Evolutionary conservation across 345 rosid genomes (phyloP), one percentile per base, ranked within the genome.

Genomic region (Pugionium dolabratum): DNA sequence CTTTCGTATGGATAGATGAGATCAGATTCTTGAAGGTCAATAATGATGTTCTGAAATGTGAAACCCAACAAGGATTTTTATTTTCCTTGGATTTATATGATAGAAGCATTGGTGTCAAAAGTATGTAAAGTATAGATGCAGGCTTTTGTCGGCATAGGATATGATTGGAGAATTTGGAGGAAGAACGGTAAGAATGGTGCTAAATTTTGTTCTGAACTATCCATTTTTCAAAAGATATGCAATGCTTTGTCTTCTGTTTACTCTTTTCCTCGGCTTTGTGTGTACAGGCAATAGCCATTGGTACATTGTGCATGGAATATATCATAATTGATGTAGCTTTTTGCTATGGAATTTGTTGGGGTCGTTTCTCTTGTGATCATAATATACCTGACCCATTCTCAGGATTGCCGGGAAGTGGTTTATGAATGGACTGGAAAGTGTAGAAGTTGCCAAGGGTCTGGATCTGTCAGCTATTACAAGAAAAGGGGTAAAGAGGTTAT

Each of bases 361-460:
- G 48, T 39, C 40, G 50, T 67, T 74, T 62, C 18, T 39, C 69
- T 54, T 59, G 49, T 73, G 42, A 25, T 59, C 34, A 2, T 25
- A 3, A 4, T 42, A 9, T 48, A 72, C 52, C 26, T 4, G 3
- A 31, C 43, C 62, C 40, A 47, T 28, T 66, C 82, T 76, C 67
- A 90, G 97, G 97, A 90, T 74, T 93, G 97, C 54, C 75, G 62
- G 62, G 89, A 80, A 76, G 90, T 90, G 79, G 97, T 93, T 43
- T 93, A 85, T 75, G 98, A 93, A 75, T 90, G 98, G 98, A 93
- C 96, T 58, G 98, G 98, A 4, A 80, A 84, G 79, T 93, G 98
- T 70, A 72, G 82, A 75, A 86, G 96, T 76, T 93, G 97, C 72
- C 94, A 93, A 79, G 98, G 97, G 34, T 76, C 91, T 4, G 98